Conservation (phyloP, 163 green algal species). For the Prototheca wickerhamii region DNA sequence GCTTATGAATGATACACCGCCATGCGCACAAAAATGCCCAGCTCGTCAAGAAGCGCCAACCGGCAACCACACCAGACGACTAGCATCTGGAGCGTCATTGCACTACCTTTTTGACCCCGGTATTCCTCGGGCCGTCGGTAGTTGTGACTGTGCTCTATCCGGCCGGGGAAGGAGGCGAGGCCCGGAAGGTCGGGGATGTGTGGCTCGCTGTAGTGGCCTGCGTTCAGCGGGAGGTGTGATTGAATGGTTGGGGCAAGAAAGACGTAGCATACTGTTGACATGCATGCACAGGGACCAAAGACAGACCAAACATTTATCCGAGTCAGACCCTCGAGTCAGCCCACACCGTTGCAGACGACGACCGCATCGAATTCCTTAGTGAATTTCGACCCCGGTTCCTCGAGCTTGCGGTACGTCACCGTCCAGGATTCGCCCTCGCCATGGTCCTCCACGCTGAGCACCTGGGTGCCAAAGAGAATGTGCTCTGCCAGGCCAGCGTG, state of each 20-base stretch:
- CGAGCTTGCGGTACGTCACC: no score
- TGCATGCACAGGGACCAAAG: not conserved
- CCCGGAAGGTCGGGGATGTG: conserved; percentile 52
- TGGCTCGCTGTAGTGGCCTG: conserved; percentile 76
- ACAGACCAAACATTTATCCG: not conserved
- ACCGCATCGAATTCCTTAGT: conserved; percentile 28
- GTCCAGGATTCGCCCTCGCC: no score
- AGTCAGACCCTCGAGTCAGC: conserved; percentile 3
- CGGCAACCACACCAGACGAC: no score
- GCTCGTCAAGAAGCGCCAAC: no score
- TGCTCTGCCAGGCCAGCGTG: conserved; percentile 41
- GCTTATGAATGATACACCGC: no score
- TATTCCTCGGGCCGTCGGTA: conserved; percentile 66
- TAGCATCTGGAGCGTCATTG: no score
- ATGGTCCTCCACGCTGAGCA: conserved; percentile 26
- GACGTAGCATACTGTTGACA: conserved; percentile 38
- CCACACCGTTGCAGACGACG: conserved; percentile 36
- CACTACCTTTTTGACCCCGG: conserved; percentile 22
- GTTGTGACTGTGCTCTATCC: conserved; percentile 82
- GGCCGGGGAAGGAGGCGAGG: conserved; percentile 49
- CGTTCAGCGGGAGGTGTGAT: conserved; percentile 32
- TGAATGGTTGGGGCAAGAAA: conserved; percentile 56
- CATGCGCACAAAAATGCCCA: no score
- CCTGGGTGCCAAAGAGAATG: conserved; percentile 37
- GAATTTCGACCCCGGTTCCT: no score